A percentile compares a stretch with the other conserved stretches of the same genome.
These are phyloP conservation scores for Drosera spatulata DNA, from an alignment of 179 eudicot species.

Conservation along the genomic window DNA sequence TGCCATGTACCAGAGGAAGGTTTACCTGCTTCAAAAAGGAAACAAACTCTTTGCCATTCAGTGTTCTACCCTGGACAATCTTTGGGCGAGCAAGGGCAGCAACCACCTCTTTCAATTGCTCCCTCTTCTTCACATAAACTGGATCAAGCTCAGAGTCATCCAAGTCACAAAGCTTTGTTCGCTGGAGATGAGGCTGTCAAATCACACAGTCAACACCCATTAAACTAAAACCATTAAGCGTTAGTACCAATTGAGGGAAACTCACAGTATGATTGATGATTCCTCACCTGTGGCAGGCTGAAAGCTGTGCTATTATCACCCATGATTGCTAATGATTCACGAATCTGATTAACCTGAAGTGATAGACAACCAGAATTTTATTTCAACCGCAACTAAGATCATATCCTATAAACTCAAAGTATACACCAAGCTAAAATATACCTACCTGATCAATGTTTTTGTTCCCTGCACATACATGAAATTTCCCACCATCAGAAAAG, in stretches of 20 bases:
- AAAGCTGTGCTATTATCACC: conserved; percentile 96
- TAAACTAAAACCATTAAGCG: too few relatives aligned
- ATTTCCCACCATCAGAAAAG: conserved; percentile 17
- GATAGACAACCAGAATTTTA: conserved; percentile 2
- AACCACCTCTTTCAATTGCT: conserved; percentile 66
- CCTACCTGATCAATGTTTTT: conserved; percentile 84
- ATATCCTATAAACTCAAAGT: background rate
- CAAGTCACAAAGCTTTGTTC: conserved; percentile 93
- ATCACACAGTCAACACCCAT: too few relatives aligned
- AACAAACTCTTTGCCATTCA: conserved; percentile 88
- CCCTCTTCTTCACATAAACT: conserved; percentile 69
- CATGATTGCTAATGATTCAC: conserved; percentile 88
- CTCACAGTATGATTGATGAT: conserved; percentile 1
- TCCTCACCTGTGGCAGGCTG: conserved; percentile 86
- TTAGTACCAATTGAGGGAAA: too few relatives aligned
- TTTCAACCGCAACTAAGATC: background rate
- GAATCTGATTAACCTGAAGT: conserved; percentile 82
- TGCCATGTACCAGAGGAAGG: too few relatives aligned
- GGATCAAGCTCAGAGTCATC: conserved; percentile 84
- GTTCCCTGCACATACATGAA: conserved; percentile 54
- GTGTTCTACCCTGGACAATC: conserved; percentile 78
- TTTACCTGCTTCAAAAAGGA: conserved; percentile 81
- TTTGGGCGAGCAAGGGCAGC: conserved; percentile 68
- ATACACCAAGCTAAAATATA: background rate
- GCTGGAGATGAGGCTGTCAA: conserved; percentile 92